Percentiles rank a stretch among this genome's conserved stretches.
phyloP scores from a whole-genome alignment of 495 filamentous ascomycete species.

The Aspergillus affinis region DNA sequence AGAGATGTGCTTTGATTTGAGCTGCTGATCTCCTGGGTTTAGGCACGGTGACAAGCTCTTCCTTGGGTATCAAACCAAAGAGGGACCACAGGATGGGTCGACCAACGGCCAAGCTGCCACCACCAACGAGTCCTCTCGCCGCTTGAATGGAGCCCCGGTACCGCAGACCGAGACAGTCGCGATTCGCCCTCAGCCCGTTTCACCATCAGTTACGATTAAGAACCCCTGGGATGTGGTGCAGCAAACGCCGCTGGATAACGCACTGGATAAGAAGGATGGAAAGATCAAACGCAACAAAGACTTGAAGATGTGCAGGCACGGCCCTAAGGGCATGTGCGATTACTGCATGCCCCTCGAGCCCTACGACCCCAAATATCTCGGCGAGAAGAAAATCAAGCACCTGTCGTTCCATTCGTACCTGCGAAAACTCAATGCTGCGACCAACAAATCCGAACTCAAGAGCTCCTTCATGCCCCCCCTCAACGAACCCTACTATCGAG shows the following conservation, averaged over 20 bases:
- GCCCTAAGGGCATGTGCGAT: constrained; percentile 97
- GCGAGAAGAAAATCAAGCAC: constrained; percentile 97
- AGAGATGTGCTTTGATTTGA: not conserved
- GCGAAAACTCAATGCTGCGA: constrained; percentile 89
- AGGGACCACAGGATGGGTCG: constrained; percentile 50
- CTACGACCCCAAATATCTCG: constrained; percentile 81
- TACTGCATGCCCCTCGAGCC: constrained; percentile 99
- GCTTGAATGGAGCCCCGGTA: constrained; percentile 77
- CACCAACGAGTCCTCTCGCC: constrained; percentile 40
- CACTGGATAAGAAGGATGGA: constrained; percentile 84
- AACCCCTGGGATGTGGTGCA: constrained; percentile 92
- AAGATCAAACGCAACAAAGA: constrained; percentile 82
- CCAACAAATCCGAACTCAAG: constrained; percentile 90
- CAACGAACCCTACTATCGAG: constrained; percentile 89
- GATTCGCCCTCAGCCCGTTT: constrained; percentile 56
- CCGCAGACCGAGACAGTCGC: constrained; percentile 65
- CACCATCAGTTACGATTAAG: constrained; percentile 63
- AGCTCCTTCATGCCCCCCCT: constrained; percentile 95
- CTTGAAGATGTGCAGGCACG: constrained; percentile 89
- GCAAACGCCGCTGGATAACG: constrained; percentile 83
- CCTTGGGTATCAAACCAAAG: constrained; percentile 67
- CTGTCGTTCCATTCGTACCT: constrained; percentile 94
- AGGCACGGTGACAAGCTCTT: constrained; percentile 93
- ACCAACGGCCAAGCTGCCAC: constrained; percentile 32
- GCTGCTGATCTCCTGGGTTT: constrained; percentile 11